A percentile compares a stretch with the other conserved stretches of the same genome.
phyloP scores from a whole-genome alignment of 225 moss, liverwort and hornwort genomes.

The Anthoceros angustus region DNA sequence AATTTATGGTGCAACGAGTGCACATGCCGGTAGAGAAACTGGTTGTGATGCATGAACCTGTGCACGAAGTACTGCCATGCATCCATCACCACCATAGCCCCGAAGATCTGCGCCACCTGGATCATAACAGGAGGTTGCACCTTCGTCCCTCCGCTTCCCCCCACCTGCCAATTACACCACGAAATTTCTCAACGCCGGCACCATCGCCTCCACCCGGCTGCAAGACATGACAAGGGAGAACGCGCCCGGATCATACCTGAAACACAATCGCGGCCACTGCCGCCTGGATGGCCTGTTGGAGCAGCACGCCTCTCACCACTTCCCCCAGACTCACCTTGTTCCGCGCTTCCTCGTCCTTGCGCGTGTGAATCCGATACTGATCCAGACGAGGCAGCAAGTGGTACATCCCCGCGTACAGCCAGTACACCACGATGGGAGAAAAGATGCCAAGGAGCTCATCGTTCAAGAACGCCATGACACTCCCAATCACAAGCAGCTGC shows the following conservation, averaged over 20 bases:
- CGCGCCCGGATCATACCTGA: constrained; percentile 20
- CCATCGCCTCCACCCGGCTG: too few relatives aligned
- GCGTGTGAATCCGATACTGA: constrained; percentile 59
- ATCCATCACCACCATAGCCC: constrained; percentile 85
- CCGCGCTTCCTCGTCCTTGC: constrained; percentile 78
- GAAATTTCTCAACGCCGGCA: background rate
- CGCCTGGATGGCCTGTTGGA: constrained; percentile 80
- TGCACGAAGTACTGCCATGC: constrained; percentile 93
- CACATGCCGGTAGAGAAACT: constrained; percentile 72
- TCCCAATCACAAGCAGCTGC: constrained; percentile 15
- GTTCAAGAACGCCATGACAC: constrained; percentile 18
- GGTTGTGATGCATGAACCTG: constrained; percentile 77
- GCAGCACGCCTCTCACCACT: constrained; percentile 60
- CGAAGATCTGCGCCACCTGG: constrained; percentile 38
- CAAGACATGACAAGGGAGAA: too few relatives aligned
- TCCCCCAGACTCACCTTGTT: constrained; percentile 53
- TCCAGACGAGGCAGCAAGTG: constrained; percentile 45
- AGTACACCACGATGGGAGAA: constrained; percentile 65
- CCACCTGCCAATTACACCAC: constrained; percentile 24
- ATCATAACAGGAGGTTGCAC: constrained; percentile 33
- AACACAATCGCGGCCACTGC: constrained; percentile 52
- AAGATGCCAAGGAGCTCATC: constrained; percentile 75
- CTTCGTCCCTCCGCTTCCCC: constrained; percentile 30
- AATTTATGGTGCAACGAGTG: constrained; percentile 80
- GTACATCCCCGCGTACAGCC: constrained; percentile 83